Conservation (phyloP, 257 asterid species). For the Salvia rosmarinus region DNA sequence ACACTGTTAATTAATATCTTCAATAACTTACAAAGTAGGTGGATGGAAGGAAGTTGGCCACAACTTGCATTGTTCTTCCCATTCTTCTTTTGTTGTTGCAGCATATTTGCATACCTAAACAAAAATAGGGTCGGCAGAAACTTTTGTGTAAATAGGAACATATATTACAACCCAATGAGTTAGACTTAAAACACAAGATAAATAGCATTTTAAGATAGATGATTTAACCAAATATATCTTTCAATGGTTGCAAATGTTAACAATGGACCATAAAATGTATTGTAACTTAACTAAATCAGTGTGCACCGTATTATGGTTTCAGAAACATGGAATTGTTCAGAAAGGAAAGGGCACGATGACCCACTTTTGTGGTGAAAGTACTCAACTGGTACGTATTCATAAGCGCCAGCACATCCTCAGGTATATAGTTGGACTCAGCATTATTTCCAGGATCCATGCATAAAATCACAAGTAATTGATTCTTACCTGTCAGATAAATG, state of each 20-base stretch:
- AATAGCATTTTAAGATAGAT: neutral
- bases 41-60: conserved; percentile 99
- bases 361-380: conserved; percentile 81
- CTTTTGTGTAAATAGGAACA: conserved; percentile 12
- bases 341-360: conserved; percentile 36
- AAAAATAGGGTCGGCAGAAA: conserved; percentile 7
- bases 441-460: conserved; percentile 54
- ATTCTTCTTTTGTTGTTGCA: conserved; percentile 86
- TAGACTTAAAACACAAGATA: neutral
- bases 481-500: conserved; percentile 55
- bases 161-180: neutral
- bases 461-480: conserved; percentile 62
- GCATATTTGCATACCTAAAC: conserved; percentile 81
- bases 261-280: neutral
- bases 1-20: neutral
- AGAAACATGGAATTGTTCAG: neutral
- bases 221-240: neutral
- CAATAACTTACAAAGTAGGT: conserved; percentile 71
- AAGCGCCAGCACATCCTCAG: conserved; percentile 62
- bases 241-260: neutral
- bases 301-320: too few relatives aligned
- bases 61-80: conserved; percentile 94
- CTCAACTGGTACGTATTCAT: conserved; percentile 84
- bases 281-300: neutral
- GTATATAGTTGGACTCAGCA: conserved; percentile 46